Conservation (phyloP, 2,329 filamentous ascomycete genomes). For the Diaporthe helianthi region DNA sequence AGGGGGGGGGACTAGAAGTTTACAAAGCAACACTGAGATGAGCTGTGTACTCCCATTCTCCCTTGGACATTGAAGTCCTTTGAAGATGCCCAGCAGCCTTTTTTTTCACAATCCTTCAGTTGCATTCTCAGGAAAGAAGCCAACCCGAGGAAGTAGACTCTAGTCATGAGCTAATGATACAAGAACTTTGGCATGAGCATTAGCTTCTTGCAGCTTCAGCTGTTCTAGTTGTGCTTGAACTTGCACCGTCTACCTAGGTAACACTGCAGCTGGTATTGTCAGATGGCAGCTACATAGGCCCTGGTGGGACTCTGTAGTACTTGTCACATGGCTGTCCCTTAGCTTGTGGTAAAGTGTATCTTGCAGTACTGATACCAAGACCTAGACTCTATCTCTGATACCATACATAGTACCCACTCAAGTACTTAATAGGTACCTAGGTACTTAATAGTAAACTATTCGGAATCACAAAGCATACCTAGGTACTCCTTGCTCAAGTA, state of each 20-base stretch:
- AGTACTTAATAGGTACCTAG: no score
- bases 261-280: not conserved
- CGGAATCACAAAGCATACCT: not conserved
- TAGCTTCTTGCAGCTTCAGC: constrained; percentile 54
- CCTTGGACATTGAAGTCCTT: constrained; percentile 56
- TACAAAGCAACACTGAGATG: no score
- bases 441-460: not conserved
- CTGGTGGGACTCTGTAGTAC: not conserved
- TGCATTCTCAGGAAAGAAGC: constrained; percentile 57
- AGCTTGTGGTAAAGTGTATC: not conserved
- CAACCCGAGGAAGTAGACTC: constrained; percentile 49
- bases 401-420: no score
- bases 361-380: not conserved
- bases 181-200: constrained; percentile 52
- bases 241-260: not conserved
- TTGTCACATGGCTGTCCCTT: not conserved
- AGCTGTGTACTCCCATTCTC: constrained; percentile 43
- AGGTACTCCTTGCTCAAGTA: no score
- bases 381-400: not conserved
- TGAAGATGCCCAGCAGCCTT: constrained; percentile 57
- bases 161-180: constrained; percentile 57
- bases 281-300: not conserved
- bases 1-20: no score
- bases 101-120: constrained; percentile 56
- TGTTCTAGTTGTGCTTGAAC: not conserved